A percentile compares a stretch with the other conserved stretches of the same genome.
Evolutionary conservation across 805 yeast genomes (phyloP).

Genomic region (Ascoidea rubescens): DNA sequence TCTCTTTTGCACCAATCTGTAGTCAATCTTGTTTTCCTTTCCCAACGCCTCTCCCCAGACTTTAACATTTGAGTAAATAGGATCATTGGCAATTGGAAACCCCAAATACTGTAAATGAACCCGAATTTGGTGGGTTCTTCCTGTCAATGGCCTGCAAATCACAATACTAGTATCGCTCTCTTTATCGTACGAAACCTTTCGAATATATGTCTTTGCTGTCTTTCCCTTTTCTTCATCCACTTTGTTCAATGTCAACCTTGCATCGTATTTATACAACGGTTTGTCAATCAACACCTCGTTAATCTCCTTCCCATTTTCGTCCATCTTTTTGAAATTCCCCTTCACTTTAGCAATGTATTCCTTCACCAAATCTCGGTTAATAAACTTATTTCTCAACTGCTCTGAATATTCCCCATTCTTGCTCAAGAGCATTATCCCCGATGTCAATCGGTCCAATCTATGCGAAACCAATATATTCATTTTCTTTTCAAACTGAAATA

Average conservation of each 20-base stretch:
- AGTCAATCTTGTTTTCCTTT: conserved; percentile 29
- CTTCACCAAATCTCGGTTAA: neutral
- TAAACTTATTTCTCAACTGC: neutral
- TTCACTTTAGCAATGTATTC: neutral
- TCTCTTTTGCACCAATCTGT: conserved; percentile 10
- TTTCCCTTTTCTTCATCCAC: conserved; percentile 23
- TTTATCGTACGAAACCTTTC: conserved; percentile 54
- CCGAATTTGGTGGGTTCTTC: conserved; percentile 90
- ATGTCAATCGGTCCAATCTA: conserved; percentile 27
- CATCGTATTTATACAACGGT: conserved; percentile 58
- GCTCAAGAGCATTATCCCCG: neutral
- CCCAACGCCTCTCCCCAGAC: conserved; percentile 30
- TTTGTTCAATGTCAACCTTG: conserved; percentile 54
- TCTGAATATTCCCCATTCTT: conserved; percentile 1
- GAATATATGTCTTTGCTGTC: conserved; percentile 62
- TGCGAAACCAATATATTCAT: conserved; percentile 72
- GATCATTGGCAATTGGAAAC: conserved; percentile 84
- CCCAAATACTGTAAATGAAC: conserved; percentile 89
- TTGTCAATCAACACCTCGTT: conserved; percentile 43
- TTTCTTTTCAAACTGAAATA: conserved; percentile 57
- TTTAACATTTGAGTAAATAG: conserved; percentile 53
- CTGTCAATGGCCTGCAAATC: conserved; percentile 75
- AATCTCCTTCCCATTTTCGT: neutral
- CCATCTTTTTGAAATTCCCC: neutral
- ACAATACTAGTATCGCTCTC: conserved; percentile 48